Evolutionary conservation across 2,329 filamentous ascomycete genomes (phyloP), one percentile per base, ranked within the genome.

Genomic region (Aspergillus novoparasiticus): DNA sequence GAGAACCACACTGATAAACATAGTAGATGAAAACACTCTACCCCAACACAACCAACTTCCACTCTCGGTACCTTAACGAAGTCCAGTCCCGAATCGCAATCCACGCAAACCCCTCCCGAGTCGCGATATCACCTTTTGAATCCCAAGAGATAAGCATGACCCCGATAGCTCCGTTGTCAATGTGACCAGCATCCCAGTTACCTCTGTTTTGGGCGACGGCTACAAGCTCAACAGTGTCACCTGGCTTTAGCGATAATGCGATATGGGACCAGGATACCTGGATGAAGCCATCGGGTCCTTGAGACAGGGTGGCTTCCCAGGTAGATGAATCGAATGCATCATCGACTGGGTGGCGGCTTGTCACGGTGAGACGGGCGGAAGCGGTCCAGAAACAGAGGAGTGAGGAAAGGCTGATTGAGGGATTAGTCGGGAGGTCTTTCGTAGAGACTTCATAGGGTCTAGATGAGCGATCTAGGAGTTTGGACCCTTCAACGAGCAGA

Each of bases 31-130:
- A 36, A 6, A 5, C 34, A 36, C 14, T 16, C 34, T 36, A 54
- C 32, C n/a, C 51, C 21, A 54, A 26, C n/a, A 54, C n/a, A 26
- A 54, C 23, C 30, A 36, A 16, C 30, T 10, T 54, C 51, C 51
- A 54, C 30, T 32, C 11, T 4, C 51, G 30, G 0, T 54, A 19
- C 6, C 12, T 8, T 14, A 54, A 54, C 2, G 51, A 30, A 4
- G 51, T 54, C 51, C 51, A 54, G 12, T 54, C 51, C 30, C 51
- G 51, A 54, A 54, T 54, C 1, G 51, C 51, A 23, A 54, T 36
- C 51, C 51, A 54, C 6, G 51, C 51, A 54, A 54, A 54, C 30
- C 51, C 51, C 21, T 54, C 30, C 2, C 51, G 51, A 4, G 19
- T 36, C 6, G 30, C 51, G 6, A 54, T 34, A n/a, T 1, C 19